Conservation (phyloP, 164 flowering plant species). For the Brasenia schreberi region DNA sequence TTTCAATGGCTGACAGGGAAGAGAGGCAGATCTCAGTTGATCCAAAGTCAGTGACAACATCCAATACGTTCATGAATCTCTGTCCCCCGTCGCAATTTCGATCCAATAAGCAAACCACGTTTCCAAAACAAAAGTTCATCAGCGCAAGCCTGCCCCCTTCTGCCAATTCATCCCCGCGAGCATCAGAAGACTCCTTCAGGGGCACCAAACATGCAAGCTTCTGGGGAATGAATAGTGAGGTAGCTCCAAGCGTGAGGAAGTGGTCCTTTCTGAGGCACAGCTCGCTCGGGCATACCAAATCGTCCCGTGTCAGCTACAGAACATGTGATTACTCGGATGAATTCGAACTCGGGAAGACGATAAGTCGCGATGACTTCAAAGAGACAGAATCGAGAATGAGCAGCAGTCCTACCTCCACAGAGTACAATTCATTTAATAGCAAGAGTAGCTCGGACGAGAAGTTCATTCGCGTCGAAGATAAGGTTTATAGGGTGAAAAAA, state of each 20-base stretch:
- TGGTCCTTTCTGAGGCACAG: neutral
- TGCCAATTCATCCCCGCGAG: slow-evolving; percentile 29
- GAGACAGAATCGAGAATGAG: neutral
- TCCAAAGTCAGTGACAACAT: slow-evolving; percentile 35
- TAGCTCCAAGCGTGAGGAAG: neutral
- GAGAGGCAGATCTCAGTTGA: slow-evolving; percentile 55
- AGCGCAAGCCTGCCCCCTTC: slow-evolving; percentile 47
- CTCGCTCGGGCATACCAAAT: neutral
- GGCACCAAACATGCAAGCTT: slow-evolving; percentile 14
- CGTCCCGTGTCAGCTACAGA: neutral
- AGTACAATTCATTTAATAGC: neutral
- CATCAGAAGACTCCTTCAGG: slow-evolving; percentile 25
- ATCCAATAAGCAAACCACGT: slow-evolving; percentile 2
- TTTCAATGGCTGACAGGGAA: neutral
- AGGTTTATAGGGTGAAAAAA: neutral
- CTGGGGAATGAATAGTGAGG: neutral
- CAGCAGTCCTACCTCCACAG: neutral
- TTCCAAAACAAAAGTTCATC: slow-evolving; percentile 23
- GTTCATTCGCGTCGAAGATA: neutral
- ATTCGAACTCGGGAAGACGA: slow-evolving; percentile 8
- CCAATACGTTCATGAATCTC: slow-evolving; percentile 4
- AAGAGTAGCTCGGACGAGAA: neutral
- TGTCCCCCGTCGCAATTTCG: slow-evolving; percentile 2
- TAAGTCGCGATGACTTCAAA: neutral
- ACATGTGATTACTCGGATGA: neutral